Evolutionary conservation across 495 filamentous ascomycete species (phyloP).

Genomic region (Penicillium canariense): DNA sequence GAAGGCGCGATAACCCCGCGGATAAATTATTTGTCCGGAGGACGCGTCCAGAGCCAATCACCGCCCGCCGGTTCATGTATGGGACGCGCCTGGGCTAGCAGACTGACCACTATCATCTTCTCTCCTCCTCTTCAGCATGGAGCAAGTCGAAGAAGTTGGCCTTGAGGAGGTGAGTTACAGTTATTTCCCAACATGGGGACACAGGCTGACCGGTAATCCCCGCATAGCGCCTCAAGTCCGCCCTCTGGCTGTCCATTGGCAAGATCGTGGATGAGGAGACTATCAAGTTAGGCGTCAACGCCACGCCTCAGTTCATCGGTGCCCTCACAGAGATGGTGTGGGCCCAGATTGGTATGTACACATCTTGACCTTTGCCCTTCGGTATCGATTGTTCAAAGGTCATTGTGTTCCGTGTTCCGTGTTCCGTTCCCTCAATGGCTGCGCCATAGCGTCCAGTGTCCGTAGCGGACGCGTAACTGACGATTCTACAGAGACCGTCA

Average conservation of each 20-base stretch:
- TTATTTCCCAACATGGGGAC: not conserved
- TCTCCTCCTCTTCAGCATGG: slow-evolving; percentile 25
- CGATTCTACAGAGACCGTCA: slow-evolving; percentile 59
- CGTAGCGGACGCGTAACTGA: slow-evolving; percentile 9
- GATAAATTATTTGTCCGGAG: slow-evolving; percentile 13
- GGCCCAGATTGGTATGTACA: slow-evolving; percentile 73
- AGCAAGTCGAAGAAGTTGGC: slow-evolving; percentile 36
- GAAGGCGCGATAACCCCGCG: slow-evolving; percentile 3
- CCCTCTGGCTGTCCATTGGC: slow-evolving; percentile 88
- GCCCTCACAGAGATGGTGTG: slow-evolving; percentile 89
- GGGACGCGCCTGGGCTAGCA: slow-evolving; percentile 17
- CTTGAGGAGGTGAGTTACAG: slow-evolving; percentile 37
- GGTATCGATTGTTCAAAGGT: not conserved
- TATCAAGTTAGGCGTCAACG: slow-evolving; percentile 71
- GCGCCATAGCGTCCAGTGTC: not conserved
- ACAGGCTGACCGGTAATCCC: not conserved
- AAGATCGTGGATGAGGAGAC: slow-evolving; percentile 88
- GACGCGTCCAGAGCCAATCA: slow-evolving; percentile 29
- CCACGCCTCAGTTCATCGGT: slow-evolving; percentile 93
- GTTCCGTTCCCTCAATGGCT: too few relatives aligned
- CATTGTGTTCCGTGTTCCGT: too few relatives aligned
- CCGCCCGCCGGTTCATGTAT: slow-evolving; percentile 2
- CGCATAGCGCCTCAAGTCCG: slow-evolving; percentile 78
- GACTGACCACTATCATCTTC: not conserved
- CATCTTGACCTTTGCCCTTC: not conserved